phyloP scores from a whole-genome alignment of 2,329 filamentous ascomycete genomes.

The Claviceps sp. region DNA sequence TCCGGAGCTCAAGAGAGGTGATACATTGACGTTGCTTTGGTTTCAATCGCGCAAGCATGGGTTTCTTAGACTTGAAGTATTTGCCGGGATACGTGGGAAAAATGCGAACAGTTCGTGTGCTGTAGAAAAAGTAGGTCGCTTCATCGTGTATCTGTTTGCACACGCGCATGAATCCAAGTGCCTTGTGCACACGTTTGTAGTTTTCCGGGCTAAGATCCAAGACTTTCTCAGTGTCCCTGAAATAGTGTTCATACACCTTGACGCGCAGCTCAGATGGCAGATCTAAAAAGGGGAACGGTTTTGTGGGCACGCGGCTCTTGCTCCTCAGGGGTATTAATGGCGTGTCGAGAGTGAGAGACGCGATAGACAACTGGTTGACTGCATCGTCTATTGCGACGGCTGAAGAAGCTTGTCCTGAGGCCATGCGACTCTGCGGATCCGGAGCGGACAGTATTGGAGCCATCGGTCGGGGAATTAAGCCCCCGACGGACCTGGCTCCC shows the following conservation, averaged over 20 bases:
- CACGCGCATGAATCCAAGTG: constrained; percentile 46
- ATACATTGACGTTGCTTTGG: constrained; percentile 45
- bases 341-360: constrained; percentile 29
- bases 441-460: constrained; percentile 14
- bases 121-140: constrained; percentile 53
- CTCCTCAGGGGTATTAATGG: constrained; percentile 18
- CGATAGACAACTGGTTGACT: constrained; percentile 26
- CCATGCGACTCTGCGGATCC: constrained; percentile 23
- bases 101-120: constrained; percentile 46
- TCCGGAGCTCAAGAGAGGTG: constrained; percentile 51
- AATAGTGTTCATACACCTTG: constrained; percentile 53
- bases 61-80: constrained; percentile 61
- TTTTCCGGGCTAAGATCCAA: constrained; percentile 57
- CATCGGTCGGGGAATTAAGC: constrained; percentile 20
- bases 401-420: constrained; percentile 16
- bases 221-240: constrained; percentile 37
- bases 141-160: constrained; percentile 49
- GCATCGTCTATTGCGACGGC: constrained; percentile 28
- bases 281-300: constrained; percentile 50
- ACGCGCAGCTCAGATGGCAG: constrained; percentile 58
- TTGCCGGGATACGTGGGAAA: constrained; percentile 52
- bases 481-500: not conserved
- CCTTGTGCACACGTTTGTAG: constrained; percentile 45
- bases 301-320: constrained; percentile 20
- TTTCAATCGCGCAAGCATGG: constrained; percentile 53